Evolutionary conservation across 2,329 filamentous ascomycete genomes (phyloP).

Genomic region (Hymenoscyphus linearis): DNA sequence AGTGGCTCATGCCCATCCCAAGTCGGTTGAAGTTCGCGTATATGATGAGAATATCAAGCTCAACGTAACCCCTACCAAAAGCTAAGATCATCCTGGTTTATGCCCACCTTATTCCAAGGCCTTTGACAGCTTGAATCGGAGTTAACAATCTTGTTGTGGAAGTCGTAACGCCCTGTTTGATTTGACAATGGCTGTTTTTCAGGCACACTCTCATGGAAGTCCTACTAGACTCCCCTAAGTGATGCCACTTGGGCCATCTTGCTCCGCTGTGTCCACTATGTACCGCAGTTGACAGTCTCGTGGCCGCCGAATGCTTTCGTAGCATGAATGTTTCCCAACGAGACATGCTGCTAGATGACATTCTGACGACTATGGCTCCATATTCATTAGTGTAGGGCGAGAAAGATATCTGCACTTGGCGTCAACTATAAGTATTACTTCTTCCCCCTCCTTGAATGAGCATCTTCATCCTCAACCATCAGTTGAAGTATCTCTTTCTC

Average conservation of each 20-base stretch:
- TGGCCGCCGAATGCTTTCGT: background rate
- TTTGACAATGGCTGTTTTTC: background rate
- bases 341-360: too few species aligned
- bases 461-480: background rate
- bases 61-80: background rate
- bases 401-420: background rate
- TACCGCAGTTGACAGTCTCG: background rate
- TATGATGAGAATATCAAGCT: background rate
- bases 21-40: conserved; percentile 3
- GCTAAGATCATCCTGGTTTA: too few species aligned
- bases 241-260: background rate
- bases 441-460: background rate
- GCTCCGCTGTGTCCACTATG: background rate
- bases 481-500: background rate
- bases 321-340: too few species aligned
- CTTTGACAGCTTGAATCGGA: too few species aligned
- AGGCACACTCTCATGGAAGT: background rate
- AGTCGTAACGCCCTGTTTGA: background rate
- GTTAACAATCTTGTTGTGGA: too few species aligned
- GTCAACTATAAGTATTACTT: background rate
- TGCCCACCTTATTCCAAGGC: too few species aligned
- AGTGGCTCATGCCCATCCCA: background rate
- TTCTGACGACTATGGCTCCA: too few species aligned
- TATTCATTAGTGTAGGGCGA: too few species aligned
- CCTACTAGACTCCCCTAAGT: background rate